Base-by-base conservation (phyloP, 2,329 filamentous ascomycete species). In the Aphanocladium album region DNA sequence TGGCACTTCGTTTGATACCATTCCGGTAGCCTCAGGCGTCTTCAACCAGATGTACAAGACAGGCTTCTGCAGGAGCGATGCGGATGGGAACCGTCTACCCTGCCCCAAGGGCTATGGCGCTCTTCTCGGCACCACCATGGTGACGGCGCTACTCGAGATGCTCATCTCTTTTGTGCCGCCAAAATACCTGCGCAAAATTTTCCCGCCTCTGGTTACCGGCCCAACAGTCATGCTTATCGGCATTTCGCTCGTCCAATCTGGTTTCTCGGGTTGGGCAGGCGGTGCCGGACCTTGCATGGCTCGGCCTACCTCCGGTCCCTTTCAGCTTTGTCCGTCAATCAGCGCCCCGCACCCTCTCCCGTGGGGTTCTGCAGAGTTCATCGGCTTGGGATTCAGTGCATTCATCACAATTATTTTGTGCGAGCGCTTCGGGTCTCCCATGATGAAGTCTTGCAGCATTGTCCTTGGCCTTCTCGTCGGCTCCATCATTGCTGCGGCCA, bases 361-460 rank as follows among this genome's bases (percentile, higher is more conserved):
- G 0, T 95, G 91, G 90, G 90, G 89, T 3, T 87, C 86, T 43
- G 83, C 90, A 1, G 88, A 95, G 72, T 91, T 89, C 66, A 83
- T 93, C 5, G 90, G 81, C 12, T 82, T 95, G 2, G 90, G 90
- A 0, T 93, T 95, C 76, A 85, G 85, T 50, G 90, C 92, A 41
- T 93, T 93, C 69, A 67, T 89, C 49, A 89, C 88, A 25, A 93
- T 95, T 69, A 88, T 95, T 62, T 70, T 93, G 12, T 90, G 89
- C 70, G 90, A 95, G 73, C 84, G 89, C 9, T 92, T 93, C 67
- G 90, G 90, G 1, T 83, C 89, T 0, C 90, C 90, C 0, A 89
- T 95, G 66, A 93, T 95, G 89, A 93, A 93, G 71, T 90, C 86
- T 2, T 88, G 85, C 9, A 86, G 87, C 27, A 89, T 93, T 33